Base-by-base conservation (phyloP, 1,139 yeast genomes). In the Ogataea hybrid region DNA sequence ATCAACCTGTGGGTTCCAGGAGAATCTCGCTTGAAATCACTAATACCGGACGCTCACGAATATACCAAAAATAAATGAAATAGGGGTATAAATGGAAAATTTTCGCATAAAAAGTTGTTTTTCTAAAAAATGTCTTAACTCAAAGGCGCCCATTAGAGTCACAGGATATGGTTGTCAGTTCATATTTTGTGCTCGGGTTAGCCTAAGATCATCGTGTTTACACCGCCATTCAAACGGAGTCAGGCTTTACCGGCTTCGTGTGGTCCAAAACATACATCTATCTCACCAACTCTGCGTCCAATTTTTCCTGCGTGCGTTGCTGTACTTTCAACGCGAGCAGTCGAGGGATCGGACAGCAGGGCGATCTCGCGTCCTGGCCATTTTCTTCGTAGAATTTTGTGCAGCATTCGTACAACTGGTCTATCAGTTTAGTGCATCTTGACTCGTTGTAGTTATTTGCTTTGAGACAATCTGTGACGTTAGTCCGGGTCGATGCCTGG, bases 81-180 rank as follows among this genome's bases (percentile, higher is more conserved):
- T 35, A 9, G 16, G 17, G 25, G 23, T 41, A 25, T 37, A 46
- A 34, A 42, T 17, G 25, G 39, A 41, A 47, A 44, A 35, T 16
- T 32, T 35, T 43, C 46, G 32, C 28, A 9, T 16, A 38, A 35
- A 32, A 34, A 45, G 43, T 50, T 48, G 51, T 51, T 35, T 28
- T 39, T 37, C 28, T 27, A 63, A 64, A 65, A 68, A 81, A 83
- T 83, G 89, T 82, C 84, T 82, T 81, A 77, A 62, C 63, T 41
- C 62, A 67, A 75, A 83, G 94, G 85, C 90, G 83, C 92, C 94
- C 94, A 77, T 77, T 76, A 84, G 94, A 84, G 94, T 84, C 92
- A 84, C 94, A 88, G 81, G 64, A 66, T 73, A 52, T 54, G 43
- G 57, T 59, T 70, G 61, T 69, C 77, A 60, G 70, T 79, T 69